Evolutionary conservation across 2,329 filamentous ascomycete genomes (phyloP), one percentile per base, ranked within the genome.

Genomic region (Fusarium sp.): DNA sequence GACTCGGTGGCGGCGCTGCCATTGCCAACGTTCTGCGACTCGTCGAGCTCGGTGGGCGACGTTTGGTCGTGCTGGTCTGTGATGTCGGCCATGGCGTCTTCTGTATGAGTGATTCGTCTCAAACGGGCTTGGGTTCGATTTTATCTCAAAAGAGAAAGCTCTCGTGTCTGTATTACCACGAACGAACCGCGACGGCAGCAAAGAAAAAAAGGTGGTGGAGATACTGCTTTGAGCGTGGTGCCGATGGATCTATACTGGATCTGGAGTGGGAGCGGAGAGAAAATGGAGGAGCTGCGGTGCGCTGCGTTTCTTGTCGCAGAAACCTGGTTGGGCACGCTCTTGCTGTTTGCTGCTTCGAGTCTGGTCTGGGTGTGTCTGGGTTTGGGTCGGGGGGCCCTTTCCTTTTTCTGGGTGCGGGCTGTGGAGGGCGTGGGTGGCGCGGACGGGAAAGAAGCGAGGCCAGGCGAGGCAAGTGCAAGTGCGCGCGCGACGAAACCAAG

Each of bases 21-120:
- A 86, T 95, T 95, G 84, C 92, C 93, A 78, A 90, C 88, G 76
- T 89, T 85, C 80, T 94, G 91, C 77, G 89, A 83, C 77, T 95
- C 93, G 80, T 94, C 93, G 81, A 93, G 89, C 79, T 93, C 92
- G 78, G 90, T 91, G 72, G 92, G 91, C 77, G 93, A 93, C 79
- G 91, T 91, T 82, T 94, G 92, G 80, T 93, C 91, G 87, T 93
- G 91, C 82, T 93, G 92, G 81, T 93, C 91, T 77, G 92, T 90
- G 85, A 94, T 92, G 86, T 95, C 93, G 87, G 92, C 92, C 93
- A 95, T 94, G 71, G 72, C 66, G 69, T 66, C 63, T 64, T 29
- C 16, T 49, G 8, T 29, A 38, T 51, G 71, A 72, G 63, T 44
- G 62, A 64, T 63, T 63, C 61, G 62, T 68, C 71, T 73, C 64